These are phyloP conservation scores for barrel medic (Medicago truncatula) DNA, from an alignment of 306 rosid genomes.

Conservation along the genomic window MtrunA17r5.0-ANR NC_053048.1:48805501-48806000, in stretches of 20 bases:
- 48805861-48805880: slow-evolving; percentile 48
- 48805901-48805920: slow-evolving; percentile 59
- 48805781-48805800: slow-evolving; percentile 61
- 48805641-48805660: slow-evolving; percentile 51
- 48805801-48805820: slow-evolving; percentile 49
- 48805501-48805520: slow-evolving; percentile 54
- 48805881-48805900: slow-evolving; percentile 61
- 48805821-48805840: slow-evolving; percentile 54
- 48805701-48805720: slow-evolving; percentile 18
- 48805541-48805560: slow-evolving; percentile 64
- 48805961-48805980: slow-evolving; percentile 55
- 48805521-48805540: slow-evolving; percentile 58
- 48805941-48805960: slow-evolving; percentile 54
- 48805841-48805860: slow-evolving; percentile 65
- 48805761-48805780: slow-evolving; percentile 65
- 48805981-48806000: slow-evolving; percentile 41
- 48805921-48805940: slow-evolving; percentile 58
- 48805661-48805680: slow-evolving; percentile 54
- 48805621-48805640: slow-evolving; percentile 59
- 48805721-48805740: slow-evolving; percentile 60
- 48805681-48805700: slow-evolving; percentile 54
- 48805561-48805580: slow-evolving; percentile 76
- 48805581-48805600: slow-evolving; percentile 59
- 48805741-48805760: slow-evolving; percentile 59
- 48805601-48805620: slow-evolving; percentile 62